These are phyloP conservation scores for Macrophomina phaseolina DNA, from an alignment of 2,329 filamentous ascomycete genomes.

Conservation along the genomic window DNA sequence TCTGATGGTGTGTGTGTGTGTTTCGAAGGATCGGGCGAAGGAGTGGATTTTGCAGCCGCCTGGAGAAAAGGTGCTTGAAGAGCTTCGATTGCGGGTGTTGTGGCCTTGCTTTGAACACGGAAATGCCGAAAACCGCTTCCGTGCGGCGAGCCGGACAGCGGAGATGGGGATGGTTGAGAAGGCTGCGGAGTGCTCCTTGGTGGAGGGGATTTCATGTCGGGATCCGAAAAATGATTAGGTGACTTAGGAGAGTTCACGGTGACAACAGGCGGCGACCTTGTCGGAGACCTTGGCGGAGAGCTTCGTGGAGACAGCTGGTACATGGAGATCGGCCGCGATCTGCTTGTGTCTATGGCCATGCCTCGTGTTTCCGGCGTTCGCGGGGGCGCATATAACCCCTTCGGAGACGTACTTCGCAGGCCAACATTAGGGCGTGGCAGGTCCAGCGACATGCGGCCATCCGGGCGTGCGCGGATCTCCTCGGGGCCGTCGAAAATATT, in stretches of 20 bases:
- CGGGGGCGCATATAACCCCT: constrained; percentile 23
- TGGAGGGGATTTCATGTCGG: constrained; percentile 41
- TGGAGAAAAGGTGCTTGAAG: constrained; percentile 44
- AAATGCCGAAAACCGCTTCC: constrained; percentile 39
- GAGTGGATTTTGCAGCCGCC: constrained; percentile 30
- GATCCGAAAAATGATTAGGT: constrained; percentile 59
- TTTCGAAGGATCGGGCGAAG: constrained; percentile 39
- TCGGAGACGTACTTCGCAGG: constrained; percentile 21
- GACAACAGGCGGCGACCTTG: constrained; percentile 67
- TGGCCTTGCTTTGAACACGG: constrained; percentile 46
- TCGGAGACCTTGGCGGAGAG: constrained; percentile 47
- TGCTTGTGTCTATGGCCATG: constrained; percentile 32
- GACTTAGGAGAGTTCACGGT: constrained; percentile 73
- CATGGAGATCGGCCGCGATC: constrained; percentile 55
- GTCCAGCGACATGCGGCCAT: constrained; percentile 49
- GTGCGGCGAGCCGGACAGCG: constrained; percentile 27
- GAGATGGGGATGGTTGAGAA: constrained; percentile 33
- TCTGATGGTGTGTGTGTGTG: not conserved
- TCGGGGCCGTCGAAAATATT: constrained; percentile 40
- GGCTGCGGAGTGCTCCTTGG: constrained; percentile 35
- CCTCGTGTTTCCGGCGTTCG: constrained; percentile 30
- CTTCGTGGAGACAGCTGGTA: constrained; percentile 52
- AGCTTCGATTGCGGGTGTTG: constrained; percentile 50
- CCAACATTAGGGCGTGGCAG: constrained; percentile 42
- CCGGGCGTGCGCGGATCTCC: constrained; percentile 35